Percentiles rank a stretch among this genome's conserved stretches.
Evolutionary conservation across 805 yeast genomes (phyloP).

Genomic region (Wickerhamiella sorbophila): DNA sequence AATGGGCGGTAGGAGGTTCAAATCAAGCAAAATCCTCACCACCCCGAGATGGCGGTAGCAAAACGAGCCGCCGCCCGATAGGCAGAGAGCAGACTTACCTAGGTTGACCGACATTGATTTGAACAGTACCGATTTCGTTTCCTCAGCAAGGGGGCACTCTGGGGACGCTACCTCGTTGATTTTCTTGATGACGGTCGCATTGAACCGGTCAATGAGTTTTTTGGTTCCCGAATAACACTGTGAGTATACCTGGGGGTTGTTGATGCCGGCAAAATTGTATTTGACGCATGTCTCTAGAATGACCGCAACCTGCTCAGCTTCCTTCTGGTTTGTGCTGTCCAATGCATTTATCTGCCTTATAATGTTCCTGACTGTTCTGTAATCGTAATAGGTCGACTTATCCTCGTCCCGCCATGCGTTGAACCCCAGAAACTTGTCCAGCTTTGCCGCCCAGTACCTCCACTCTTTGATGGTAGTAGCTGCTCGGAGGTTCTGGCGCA

Average conservation of each 20-base stretch:
- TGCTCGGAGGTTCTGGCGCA: conserved; percentile 36
- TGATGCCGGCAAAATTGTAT: conserved; percentile 66
- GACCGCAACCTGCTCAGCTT: conserved; percentile 35
- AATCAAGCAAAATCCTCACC: conserved; percentile 53
- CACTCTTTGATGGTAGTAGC: conserved; percentile 47
- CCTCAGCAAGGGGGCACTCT: conserved; percentile 24
- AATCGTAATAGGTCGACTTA: conserved; percentile 53
- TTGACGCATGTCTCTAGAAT: conserved; percentile 53
- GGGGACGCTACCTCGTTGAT: conserved; percentile 32
- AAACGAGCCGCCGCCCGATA: conserved; percentile 71
- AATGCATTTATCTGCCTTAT: conserved; percentile 30
- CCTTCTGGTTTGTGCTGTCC: neutral
- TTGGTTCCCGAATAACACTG: conserved; percentile 70
- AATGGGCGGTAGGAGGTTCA: conserved; percentile 50
- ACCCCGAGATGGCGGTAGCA: conserved; percentile 69
- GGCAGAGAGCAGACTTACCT: conserved; percentile 58
- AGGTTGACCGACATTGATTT: conserved; percentile 44
- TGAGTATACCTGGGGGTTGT: conserved; percentile 54
- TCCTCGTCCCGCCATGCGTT: conserved; percentile 51
- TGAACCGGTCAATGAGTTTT: conserved; percentile 39
- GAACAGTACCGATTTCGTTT: conserved; percentile 39
- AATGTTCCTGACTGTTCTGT: conserved; percentile 39
- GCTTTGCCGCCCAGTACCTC: conserved; percentile 39
- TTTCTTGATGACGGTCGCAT: conserved; percentile 36
- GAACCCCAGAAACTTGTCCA: conserved; percentile 46